Evolutionary conservation across 176 grass and related monocot species (phyloP).

Genomic region (Musa itinerans): DNA sequence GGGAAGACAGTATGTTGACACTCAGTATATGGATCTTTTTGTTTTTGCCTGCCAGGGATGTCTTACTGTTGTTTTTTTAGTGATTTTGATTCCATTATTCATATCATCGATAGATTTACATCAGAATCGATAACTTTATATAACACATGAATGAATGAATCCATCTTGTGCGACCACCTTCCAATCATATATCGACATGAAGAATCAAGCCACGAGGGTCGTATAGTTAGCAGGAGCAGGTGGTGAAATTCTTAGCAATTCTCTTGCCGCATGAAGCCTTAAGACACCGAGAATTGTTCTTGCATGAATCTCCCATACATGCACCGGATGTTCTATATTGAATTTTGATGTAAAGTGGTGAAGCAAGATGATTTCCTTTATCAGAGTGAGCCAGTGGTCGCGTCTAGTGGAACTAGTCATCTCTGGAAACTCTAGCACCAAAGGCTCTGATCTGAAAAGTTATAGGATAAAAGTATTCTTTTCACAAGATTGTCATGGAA

Average conservation of each 20-base stretch:
- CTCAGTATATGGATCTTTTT: no score
- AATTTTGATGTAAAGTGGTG: conserved; percentile 61
- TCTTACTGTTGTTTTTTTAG: no score
- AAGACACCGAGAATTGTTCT: conserved; percentile 63
- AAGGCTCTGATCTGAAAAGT: conserved; percentile 60
- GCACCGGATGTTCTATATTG: conserved; percentile 48
- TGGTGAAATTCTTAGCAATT: conserved; percentile 73
- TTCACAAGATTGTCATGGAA: neutral
- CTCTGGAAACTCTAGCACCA: conserved; percentile 85
- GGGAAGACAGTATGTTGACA: conserved; percentile 53
- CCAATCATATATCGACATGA: no score
- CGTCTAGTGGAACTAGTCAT: conserved; percentile 84
- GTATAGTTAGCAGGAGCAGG: conserved; percentile 38
- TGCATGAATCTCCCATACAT: conserved; percentile 63
- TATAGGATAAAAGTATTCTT: neutral
- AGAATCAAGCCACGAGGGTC: no score
- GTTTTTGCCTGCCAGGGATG: no score
- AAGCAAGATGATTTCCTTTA: conserved; percentile 60
- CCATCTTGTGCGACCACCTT: no score
- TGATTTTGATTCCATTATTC: no score
- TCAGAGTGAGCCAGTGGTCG: conserved; percentile 72
- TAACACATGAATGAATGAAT: no score
- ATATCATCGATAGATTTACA: no score
- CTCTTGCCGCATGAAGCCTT: conserved; percentile 90
- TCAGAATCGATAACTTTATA: no score